Base-by-base conservation (phyloP, 306 rosid species). In the Argentina anserina region DNA sequence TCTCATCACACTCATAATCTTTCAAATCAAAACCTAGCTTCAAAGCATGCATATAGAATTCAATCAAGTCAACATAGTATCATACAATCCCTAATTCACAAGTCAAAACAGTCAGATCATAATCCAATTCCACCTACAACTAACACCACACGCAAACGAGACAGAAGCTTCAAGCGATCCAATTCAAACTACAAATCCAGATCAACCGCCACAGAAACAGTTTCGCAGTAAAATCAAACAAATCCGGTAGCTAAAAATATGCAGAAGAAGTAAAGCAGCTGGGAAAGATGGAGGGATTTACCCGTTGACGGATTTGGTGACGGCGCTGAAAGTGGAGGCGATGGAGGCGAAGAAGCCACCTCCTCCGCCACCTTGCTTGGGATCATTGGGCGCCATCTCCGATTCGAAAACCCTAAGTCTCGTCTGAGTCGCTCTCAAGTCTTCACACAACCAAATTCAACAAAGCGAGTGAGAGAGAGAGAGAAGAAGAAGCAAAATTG, bases 301-400 rank as follows among this genome's bases (percentile, higher is more conserved):
- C 97, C 89, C 90, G 62, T 83, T 90, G 60, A 85, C 94, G 26
- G 97, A 90, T 88, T 90, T 90, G 86, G 85, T 74, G 84, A 80
- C 73, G 69, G 81, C 88, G 78, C 76, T 81, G 76, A 86, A 71
- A 81, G 87, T 77, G 28, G 94, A 82, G 77, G 97, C 90, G 64
- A 90, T 67, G 5, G 97, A 86, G 64, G 94, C 81, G 41, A 90
- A 87, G 68, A 90, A 88, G 28, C 97, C n/a, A n/a, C n/a, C 36
- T 33, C 36, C 87, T 63, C 87, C 86, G 6, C 87, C 86, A 6
- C 34, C 73, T 75, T 83, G 85, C 79, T 90, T 90, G 77, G 87
- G 85, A 88, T 90, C 97, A 34, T 79, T 83, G 18, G 92, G 68
- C 65, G 84, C 86, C 93, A 86, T 49, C 64, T 56, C 59, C 71